A percentile compares a stretch with the other conserved stretches of the same genome.
Evolutionary conservation across 2,329 filamentous ascomycete genomes (phyloP).

Genomic region (Lasiodiplodia theobromae): DNA sequence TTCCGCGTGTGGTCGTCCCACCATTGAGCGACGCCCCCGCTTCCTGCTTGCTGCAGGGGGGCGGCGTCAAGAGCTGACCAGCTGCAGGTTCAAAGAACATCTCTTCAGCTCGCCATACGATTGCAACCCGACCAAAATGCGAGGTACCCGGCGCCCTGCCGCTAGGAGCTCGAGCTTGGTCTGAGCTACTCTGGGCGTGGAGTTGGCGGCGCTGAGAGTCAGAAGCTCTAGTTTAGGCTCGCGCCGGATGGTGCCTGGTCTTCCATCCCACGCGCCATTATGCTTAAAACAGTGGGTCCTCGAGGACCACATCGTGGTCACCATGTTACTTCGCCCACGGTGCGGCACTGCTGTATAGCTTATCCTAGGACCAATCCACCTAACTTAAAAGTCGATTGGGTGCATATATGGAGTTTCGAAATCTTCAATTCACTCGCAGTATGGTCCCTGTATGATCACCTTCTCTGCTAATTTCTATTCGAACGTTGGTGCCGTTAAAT

Average conservation of each 20-base stretch:
- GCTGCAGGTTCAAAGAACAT: neutral
- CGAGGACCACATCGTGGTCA: neutral
- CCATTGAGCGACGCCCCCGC: conserved; percentile 9
- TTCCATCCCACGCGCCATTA: conserved; percentile 4
- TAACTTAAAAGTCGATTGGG: neutral
- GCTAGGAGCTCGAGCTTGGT: conserved; percentile 2
- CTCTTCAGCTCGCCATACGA: neutral
- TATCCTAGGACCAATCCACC: neutral
- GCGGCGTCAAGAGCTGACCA: neutral
- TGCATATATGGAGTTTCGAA: neutral
- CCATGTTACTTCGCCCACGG: neutral
- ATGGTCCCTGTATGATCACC: neutral
- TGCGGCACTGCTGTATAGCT: neutral
- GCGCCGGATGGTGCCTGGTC: conserved; percentile 7
- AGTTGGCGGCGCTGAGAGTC: conserved; percentile 9
- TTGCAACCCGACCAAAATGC: neutral
- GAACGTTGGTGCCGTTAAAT: neutral
- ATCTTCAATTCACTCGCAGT: neutral
- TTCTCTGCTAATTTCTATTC: neutral
- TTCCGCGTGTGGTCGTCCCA: conserved; percentile 12
- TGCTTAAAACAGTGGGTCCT: conserved; percentile 22
- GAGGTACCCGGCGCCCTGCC: neutral
- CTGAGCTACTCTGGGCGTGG: conserved; percentile 4
- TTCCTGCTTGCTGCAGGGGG: conserved; percentile 13
- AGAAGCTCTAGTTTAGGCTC: conserved; percentile 14